Percentiles rank a stretch among this genome's conserved stretches.
Evolutionary conservation across 163 green algal genomes (phyloP).

Genomic region (Scenedesmus sp.): DNA sequence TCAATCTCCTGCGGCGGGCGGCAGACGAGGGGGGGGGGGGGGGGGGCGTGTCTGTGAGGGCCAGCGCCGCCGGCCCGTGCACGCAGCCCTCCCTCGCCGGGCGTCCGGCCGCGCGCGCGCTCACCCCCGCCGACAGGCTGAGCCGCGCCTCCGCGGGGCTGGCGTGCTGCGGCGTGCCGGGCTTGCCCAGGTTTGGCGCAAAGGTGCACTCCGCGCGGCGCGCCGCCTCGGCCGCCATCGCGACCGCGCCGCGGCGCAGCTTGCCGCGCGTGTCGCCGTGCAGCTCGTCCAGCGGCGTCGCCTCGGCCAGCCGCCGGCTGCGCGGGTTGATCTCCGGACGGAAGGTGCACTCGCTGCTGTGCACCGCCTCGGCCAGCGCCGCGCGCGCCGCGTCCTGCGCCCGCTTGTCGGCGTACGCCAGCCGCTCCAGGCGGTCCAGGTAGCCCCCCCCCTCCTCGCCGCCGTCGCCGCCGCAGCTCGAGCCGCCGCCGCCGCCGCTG

Average conservation of each 20-base stretch:
- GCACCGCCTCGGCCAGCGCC: conserved; percentile 60
- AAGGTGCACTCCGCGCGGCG: conserved; percentile 69
- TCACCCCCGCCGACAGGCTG: conserved; percentile 32
- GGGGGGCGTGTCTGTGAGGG: neutral
- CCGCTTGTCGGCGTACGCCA: conserved; percentile 62
- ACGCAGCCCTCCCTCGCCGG: no score
- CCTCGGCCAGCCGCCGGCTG: conserved; percentile 63
- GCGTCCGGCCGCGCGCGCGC: no score
- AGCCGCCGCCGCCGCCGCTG: no score
- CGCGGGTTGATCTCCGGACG: conserved; percentile 67
- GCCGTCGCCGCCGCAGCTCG: no score
- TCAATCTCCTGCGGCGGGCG: conserved; percentile 21
- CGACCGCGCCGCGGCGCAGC: conserved; percentile 24
- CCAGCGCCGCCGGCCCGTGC: no score
- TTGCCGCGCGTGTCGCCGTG: conserved; percentile 47
- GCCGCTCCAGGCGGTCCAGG: conserved; percentile 54
- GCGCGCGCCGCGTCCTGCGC: conserved; percentile 50
- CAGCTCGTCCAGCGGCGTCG: conserved; percentile 62
- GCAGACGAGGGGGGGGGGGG: neutral
- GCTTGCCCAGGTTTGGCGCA: conserved; percentile 59
- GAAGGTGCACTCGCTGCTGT: conserved; percentile 54
- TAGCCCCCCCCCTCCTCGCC: no score
- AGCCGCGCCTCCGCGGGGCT: conserved; percentile 19
- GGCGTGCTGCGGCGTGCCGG: conserved; percentile 2
- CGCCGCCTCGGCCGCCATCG: conserved; percentile 40